A percentile compares a stretch with the other conserved stretches of the same genome.
phyloP scores from a whole-genome alignment of 306 rosid genomes.

The Lathyrus sativus region DNA sequence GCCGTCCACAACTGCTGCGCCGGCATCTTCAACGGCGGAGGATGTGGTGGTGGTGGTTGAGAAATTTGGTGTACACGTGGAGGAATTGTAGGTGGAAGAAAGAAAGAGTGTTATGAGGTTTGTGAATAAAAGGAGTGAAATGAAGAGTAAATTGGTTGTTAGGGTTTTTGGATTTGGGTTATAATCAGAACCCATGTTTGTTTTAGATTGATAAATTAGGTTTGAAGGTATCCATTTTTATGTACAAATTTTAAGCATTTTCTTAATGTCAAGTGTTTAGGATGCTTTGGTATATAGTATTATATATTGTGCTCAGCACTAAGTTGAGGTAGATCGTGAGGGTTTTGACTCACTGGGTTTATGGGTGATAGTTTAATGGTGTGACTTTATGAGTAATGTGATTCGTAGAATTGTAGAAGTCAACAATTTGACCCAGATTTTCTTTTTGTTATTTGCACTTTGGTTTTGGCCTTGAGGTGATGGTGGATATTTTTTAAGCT shows the following conservation, averaged over 20 bases:
- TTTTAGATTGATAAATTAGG: neutral
- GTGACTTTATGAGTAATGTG: neutral
- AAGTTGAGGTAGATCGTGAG: slow-evolving; percentile 1
- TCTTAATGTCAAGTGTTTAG: neutral
- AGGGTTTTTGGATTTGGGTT: slow-evolving; percentile 11
- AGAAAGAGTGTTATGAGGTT: slow-evolving; percentile 44
- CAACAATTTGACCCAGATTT: slow-evolving; percentile 1
- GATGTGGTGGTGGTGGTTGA: neutral
- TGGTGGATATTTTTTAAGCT: neutral
- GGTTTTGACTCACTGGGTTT: slow-evolving; percentile 5
- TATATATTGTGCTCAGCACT: neutral
- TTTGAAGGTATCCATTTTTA: slow-evolving; percentile 28
- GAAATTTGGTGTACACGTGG: slow-evolving; percentile 35
- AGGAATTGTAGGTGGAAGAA: slow-evolving; percentile 42
- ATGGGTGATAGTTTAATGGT: neutral
- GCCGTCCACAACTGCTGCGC: neutral
- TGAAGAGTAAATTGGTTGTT: slow-evolving; percentile 35
- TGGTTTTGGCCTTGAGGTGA: neutral
- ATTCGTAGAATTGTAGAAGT: slow-evolving; percentile 8
- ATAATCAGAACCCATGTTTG: slow-evolving; percentile 30
- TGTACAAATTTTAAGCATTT: neutral
- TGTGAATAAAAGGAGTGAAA: slow-evolving; percentile 44
- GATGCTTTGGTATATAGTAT: slow-evolving; percentile 2
- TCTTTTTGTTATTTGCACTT: neutral
- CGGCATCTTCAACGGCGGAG: neutral